A percentile compares a stretch with the other conserved stretches of the same genome.
Evolutionary conservation across 2,329 filamentous ascomycete genomes (phyloP).

Genomic region (Phyllosticta citribraziliensis): DNA sequence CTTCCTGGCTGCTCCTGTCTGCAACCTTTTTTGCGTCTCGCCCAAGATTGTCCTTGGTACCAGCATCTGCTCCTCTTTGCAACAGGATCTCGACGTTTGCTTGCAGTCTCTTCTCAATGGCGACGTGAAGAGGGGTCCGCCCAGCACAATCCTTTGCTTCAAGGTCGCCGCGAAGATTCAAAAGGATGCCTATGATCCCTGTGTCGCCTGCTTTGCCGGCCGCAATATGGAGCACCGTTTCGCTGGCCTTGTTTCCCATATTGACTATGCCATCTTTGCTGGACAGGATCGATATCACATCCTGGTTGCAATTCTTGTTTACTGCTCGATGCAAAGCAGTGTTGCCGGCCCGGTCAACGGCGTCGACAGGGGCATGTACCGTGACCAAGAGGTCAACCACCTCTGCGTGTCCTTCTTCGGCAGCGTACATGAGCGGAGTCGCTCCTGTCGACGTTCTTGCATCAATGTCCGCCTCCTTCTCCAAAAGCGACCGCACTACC

Average conservation of each 20-base stretch:
- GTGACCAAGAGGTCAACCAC: conserved; percentile 2
- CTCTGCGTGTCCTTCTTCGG: conserved; percentile 2
- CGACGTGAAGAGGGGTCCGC: conserved; percentile 2
- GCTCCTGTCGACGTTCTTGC: conserved; percentile 6
- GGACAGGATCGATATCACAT: neutral
- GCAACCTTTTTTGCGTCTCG: conserved; percentile 1
- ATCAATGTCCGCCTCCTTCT: conserved; percentile 8
- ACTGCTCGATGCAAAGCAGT: conserved; percentile 7
- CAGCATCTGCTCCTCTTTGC: conserved; percentile 5
- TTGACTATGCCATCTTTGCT: conserved; percentile 1
- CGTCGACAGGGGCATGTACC: neutral
- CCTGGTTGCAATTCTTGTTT: conserved; percentile 1
- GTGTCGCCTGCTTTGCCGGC: neutral
- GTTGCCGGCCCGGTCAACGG: conserved; percentile 3
- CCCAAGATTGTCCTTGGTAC: neutral
- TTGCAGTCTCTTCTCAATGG: conserved; percentile 3
- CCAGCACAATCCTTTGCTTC: conserved; percentile 6
- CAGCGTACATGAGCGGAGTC: conserved; percentile 7
- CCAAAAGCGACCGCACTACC: neutral
- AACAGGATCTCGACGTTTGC: neutral
- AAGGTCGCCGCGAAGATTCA: neutral
- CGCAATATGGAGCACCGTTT: conserved; percentile 5
- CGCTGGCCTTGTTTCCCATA: conserved; percentile 2
- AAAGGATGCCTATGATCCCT: neutral
- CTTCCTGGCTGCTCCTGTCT: conserved; percentile 2